Base-by-base conservation (phyloP, 2,329 filamentous ascomycete genomes). In the Cadophora sp. region DNA sequence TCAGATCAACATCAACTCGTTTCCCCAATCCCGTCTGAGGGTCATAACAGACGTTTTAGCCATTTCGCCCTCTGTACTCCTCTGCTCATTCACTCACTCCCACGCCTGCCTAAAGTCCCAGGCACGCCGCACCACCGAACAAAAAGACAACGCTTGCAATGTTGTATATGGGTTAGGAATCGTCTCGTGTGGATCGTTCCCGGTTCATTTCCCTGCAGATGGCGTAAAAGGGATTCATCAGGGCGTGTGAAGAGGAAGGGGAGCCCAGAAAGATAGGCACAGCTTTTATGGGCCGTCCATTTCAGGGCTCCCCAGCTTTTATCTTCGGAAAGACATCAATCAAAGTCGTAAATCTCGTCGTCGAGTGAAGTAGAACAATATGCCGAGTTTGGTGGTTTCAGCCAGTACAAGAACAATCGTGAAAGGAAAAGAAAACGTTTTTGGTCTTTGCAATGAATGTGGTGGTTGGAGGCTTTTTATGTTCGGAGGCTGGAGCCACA, bases 271-370 rank as follows among this genome's bases (percentile, higher is more conserved):
- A 37, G 19, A 12, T 9, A 29, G 14, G n/a, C n/a, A 34, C 5
- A 22, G 27, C 29, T 12, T 11, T 31, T 56, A 9, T 37, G 5
- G 12, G 8, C 29, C 27, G 19, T 56, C 26, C 26, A 16, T 22
- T 37, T 34, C 29, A n/a, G 14, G 53, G 31, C 29, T 37, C 19
- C 53, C 53, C 53, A 6, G 9, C 9, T 27, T 40, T 40, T 48
- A 43, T 22, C 43, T 37, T 29, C 29, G 53, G 37, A 71, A 78
- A 73, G 51, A 66, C 56, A 68, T 61, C 61, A 78, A 78, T 76
- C 75, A 76, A 78, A 77, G 77, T 81, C 79, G 75, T 81, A 79
- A 80, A 76, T 73, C 78, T 81, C 78, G 77, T 81, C 78, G 77
- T 81, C 76, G 77, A 79, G 75, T 75, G 78, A 74, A 79, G 77